Evolutionary conservation across 352 stramenopile species (phyloP), one percentile per base, ranked within the genome.

Genomic region (Stramenopiles sp.): DNA sequence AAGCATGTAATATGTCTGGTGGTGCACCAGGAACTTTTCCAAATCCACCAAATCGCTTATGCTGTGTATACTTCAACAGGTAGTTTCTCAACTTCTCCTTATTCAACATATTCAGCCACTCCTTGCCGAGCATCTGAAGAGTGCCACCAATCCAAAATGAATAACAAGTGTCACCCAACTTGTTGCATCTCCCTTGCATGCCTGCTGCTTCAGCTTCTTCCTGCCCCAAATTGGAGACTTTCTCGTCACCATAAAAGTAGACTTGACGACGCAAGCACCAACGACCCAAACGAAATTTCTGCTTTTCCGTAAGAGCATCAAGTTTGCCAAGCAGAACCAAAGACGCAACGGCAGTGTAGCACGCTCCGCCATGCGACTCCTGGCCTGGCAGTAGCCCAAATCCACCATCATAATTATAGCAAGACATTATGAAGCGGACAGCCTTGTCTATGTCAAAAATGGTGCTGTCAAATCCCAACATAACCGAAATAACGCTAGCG

Each of bases 291-390:
- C 27, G 0, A n/a, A n/a, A n/a, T n/a, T n/a, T n/a, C n/a, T n/a
- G n/a, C n/a, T n/a, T n/a, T n/a, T n/a, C n/a, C n/a, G n/a, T n/a
- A 0, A 86, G 81, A 67, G 85, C 81, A 30, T 90, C 85, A 76
- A 88, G 81, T n/a, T 82, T 76, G n/a, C 84, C 86, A 83, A 91
- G 84, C 7, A 90, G 67, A 4, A 76, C 71, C 0, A 89, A 67
- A 0, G 85, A 83, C 25, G 87, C 86, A 22, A 89, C 80, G 25
- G 82, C 86, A 84, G 85, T 89, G 82, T 89, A 90, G 4, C 85
- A 89, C 0, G 84, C 88, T 78, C 87, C 87, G 39, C 87, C 87
- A 75, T 91, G 87, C 75, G 86, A 84, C 84, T 91, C 87, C 81
- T 84, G 30, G 14, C 84, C 86, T 7, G 87, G 87, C 8, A 87